Conservation (phyloP, 192 early-diverging fungal species). For the Linnemannia elongata region DNA sequence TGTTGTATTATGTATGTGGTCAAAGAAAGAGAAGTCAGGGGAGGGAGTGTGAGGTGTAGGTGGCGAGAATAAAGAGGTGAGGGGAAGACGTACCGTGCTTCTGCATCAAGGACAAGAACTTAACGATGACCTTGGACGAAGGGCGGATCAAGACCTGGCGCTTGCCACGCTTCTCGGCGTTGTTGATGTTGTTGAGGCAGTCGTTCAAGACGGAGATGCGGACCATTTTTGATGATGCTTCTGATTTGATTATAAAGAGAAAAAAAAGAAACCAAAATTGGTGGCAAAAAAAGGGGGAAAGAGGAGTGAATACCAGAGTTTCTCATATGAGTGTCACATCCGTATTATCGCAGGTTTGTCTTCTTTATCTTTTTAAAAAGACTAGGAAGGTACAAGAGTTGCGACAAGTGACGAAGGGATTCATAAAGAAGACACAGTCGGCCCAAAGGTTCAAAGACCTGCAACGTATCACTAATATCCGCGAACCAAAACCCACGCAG, state of each 20-base stretch:
- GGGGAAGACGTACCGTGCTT: slow-evolving; percentile 84
- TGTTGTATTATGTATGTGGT: slow-evolving; percentile 1
- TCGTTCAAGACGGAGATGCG: slow-evolving; percentile 97
- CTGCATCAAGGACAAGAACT: slow-evolving; percentile 99
- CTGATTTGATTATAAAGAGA: slow-evolving; percentile 18
- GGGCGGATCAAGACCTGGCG: slow-evolving; percentile 98
- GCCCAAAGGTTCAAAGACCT: slow-evolving; percentile 43
- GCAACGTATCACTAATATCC: slow-evolving; percentile 43
- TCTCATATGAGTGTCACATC: slow-evolving; percentile 60
- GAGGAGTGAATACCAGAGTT: slow-evolving; percentile 46
- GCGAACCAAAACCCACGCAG: neutral
- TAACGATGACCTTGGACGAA: slow-evolving; percentile 98
- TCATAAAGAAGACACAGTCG: slow-evolving; percentile 54
- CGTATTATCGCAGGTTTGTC: slow-evolving; percentile 4
- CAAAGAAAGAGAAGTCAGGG: neutral
- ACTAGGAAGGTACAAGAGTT: slow-evolving; percentile 9
- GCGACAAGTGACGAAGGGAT: slow-evolving; percentile 34
- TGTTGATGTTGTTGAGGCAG: slow-evolving; percentile 98
- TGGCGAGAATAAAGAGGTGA: neutral
- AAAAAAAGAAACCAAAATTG: slow-evolving; percentile 14
- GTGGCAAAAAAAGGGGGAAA: neutral
- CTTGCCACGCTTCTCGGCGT: slow-evolving; percentile 98
- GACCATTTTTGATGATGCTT: slow-evolving; percentile 83
- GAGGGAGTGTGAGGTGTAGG: neutral
- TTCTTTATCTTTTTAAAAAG: neutral